Conservation (phyloP, 2,329 filamentous ascomycete genomes). For the Leptoxyphium fumago region DNA sequence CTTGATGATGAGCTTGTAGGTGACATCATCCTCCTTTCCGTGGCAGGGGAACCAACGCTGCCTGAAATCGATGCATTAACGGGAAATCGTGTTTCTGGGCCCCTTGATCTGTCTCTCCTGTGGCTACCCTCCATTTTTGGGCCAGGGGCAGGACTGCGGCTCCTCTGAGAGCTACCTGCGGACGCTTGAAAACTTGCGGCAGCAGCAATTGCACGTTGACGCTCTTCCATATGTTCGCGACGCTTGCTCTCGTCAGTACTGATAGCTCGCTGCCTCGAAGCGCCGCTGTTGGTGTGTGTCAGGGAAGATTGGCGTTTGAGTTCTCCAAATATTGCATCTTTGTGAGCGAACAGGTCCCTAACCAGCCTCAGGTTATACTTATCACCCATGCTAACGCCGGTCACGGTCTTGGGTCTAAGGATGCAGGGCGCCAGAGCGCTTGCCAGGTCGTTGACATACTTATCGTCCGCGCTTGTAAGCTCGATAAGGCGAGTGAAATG, state of each 20-base stretch:
- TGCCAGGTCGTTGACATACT: conserved; percentile 63
- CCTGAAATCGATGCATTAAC: conserved; percentile 44
- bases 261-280: conserved; percentile 55
- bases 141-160: conserved; percentile 36
- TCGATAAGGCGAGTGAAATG: conserved; percentile 96
- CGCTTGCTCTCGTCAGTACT: conserved; percentile 94
- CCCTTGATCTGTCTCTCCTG: conserved; percentile 65
- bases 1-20: conserved; percentile 20
- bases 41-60: conserved; percentile 28
- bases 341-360: conserved; percentile 82
- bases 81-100: conserved; percentile 60
- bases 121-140: conserved; percentile 33
- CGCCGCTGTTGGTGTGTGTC: conserved; percentile 46
- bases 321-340: conserved; percentile 88
- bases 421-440: conserved; percentile 69
- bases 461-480: conserved; percentile 85
- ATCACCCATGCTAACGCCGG: conserved; percentile 86
- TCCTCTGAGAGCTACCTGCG: conserved; percentile 10
- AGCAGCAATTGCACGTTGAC: conserved; percentile 61
- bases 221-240: conserved; percentile 84
- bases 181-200: conserved; percentile 14
- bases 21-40: conserved; percentile 26
- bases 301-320: conserved; percentile 77
- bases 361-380: conserved; percentile 82
- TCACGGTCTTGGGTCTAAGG: conserved; percentile 73